Evolutionary conservation across 371 early-diverging fungal genomes (phyloP).

Genomic region (Mortierella sp.): DNA sequence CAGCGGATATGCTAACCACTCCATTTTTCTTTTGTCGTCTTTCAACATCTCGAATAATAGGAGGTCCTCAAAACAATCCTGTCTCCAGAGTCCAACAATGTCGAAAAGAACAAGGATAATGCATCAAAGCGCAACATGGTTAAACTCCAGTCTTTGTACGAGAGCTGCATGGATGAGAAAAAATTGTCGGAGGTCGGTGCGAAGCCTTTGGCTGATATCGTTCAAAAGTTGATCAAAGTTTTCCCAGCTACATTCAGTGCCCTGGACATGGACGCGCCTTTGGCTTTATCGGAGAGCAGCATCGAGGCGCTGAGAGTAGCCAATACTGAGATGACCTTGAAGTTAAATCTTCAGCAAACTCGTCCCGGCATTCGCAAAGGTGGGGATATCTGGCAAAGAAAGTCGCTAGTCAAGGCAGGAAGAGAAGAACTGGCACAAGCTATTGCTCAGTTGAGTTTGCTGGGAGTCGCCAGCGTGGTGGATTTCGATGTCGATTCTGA

Average conservation of each 20-base stretch:
- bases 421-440: conserved; percentile 30
- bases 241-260: conserved; percentile 43
- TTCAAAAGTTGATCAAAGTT: conserved; percentile 55
- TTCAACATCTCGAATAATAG: conserved; percentile 7
- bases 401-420: conserved; percentile 3
- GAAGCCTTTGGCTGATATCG: conserved; percentile 61
- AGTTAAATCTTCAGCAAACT: neutral
- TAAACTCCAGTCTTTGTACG: conserved; percentile 64
- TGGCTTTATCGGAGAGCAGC: conserved; percentile 10
- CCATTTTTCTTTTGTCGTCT: neutral
- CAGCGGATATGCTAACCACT: neutral
- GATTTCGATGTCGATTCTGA: conserved; percentile 61
- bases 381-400: neutral
- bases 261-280: conserved; percentile 6
- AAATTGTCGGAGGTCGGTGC: conserved; percentile 62
- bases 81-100: conserved; percentile 24
- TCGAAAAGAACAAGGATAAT: conserved; percentile 42
- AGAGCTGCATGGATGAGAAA: conserved; percentile 71
- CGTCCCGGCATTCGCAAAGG: neutral
- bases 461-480: conserved; percentile 55
- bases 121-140: conserved; percentile 59
- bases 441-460: conserved; percentile 36
- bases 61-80: conserved; percentile 39
- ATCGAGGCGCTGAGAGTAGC: conserved; percentile 28
- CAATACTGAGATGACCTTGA: conserved; percentile 2